These are phyloP conservation scores for Pseudonitzschia delicatissima DNA, from an alignment of 108 stramenopile genomes.

Conservation along the genomic window DNA sequence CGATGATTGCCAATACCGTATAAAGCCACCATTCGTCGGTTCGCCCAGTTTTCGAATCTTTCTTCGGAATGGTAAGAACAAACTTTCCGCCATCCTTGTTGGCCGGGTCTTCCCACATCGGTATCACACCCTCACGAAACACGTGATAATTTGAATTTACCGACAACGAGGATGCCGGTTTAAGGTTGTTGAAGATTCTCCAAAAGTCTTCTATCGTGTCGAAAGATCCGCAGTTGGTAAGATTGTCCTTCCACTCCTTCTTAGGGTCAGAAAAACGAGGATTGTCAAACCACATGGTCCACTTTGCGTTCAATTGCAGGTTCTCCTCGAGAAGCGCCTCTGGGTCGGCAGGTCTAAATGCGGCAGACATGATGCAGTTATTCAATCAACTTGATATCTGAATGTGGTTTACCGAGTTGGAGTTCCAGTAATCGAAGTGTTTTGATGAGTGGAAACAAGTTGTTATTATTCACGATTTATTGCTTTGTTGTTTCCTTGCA, in stretches of 20 bases:
- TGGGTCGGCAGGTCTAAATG: neutral
- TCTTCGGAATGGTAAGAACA: slow-evolving; percentile 77
- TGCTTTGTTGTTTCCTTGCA: neutral
- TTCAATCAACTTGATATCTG: neutral
- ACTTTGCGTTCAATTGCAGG: slow-evolving; percentile 59
- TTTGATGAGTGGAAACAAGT: neutral
- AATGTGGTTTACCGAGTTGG: neutral
- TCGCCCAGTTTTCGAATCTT: slow-evolving; percentile 52
- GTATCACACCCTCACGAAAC: slow-evolving; percentile 85
- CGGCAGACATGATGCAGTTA: slow-evolving; percentile 9
- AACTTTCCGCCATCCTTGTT: slow-evolving; percentile 87
- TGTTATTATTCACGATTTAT: neutral
- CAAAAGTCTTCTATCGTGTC: slow-evolving; percentile 88
- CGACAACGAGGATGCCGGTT: slow-evolving; percentile 61
- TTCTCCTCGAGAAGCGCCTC: slow-evolving; percentile 6
- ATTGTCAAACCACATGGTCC: slow-evolving; percentile 94
- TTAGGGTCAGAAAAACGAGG: slow-evolving; percentile 71
- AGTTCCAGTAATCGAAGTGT: neutral
- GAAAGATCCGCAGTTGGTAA: slow-evolving; percentile 82
- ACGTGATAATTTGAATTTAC: slow-evolving; percentile 84
- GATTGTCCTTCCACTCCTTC: slow-evolving; percentile 87
- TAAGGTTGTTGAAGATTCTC: slow-evolving; percentile 89
- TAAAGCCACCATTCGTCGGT: slow-evolving; percentile 82
- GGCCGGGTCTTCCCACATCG: slow-evolving; percentile 93
- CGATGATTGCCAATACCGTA: slow-evolving; percentile 84